Evolutionary conservation across 805 yeast genomes (phyloP), one percentile per base, ranked within the genome.

Genomic region (Zygosaccharomyces bailii): DNA sequence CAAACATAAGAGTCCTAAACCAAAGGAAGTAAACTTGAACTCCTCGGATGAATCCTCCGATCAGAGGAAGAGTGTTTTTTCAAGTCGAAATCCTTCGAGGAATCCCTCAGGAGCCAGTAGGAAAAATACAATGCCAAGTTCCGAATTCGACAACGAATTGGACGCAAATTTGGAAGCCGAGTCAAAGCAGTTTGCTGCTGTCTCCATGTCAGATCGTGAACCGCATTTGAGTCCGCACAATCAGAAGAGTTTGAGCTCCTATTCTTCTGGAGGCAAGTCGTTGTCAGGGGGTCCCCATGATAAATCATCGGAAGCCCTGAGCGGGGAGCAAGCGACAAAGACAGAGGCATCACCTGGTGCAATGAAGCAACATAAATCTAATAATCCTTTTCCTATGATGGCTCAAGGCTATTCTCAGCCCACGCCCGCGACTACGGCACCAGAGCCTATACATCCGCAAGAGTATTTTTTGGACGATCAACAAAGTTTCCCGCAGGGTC

Each of bases 381-480:
- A 54, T 42, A 64, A 64, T 44, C 68, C 68, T 17, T 64, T 64
- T 37, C 68, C 67, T 8, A 56, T 48, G 36, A 59, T 56, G 44
- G 48, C 49, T 5, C 42, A 42, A 25, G 39, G 37, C 4, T 34
- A 21, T 13, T 16, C 11, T 9, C 40, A 24, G 13, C 27, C 37
- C 16, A 14, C 17, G 37, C 29, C 51, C 31, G 33, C 45, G 39
- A 17, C n/a, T 14, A 25, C 48, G 25, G 21, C 49, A 17, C 44
- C 30, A 17, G 24, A 24, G 17, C 25, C 11, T 24, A 38, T 13
- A 18, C 19, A 18, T 24, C 27, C 20, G 13, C 19, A 19, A n/a
- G 40, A 37, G 17, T 37, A 37, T 37, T 37, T 25, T 10, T 4
- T 25, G 40, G 40, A 37, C 20, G 31, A 27, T 27, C 14, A 13